Conservation (phyloP, 1,139 yeast genomes). For the Suhomyces atakaporum region DNA sequence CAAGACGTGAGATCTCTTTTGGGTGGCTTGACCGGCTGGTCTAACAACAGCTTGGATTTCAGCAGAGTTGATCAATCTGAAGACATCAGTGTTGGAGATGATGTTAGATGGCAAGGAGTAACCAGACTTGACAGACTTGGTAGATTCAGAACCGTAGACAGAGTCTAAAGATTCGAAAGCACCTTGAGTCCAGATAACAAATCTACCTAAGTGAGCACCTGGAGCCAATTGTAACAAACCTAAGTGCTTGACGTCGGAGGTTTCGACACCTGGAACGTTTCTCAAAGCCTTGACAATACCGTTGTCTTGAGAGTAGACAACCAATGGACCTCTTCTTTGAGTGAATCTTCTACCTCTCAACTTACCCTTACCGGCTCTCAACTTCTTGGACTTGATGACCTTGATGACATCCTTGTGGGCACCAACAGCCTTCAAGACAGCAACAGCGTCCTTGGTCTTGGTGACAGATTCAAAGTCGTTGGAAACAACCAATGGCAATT, state of each 20-base stretch:
- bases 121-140: constrained; percentile 82
- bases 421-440: constrained; percentile 97
- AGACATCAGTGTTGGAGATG: constrained; percentile 91
- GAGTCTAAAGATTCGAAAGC: constrained; percentile 97
- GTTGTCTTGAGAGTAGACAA: constrained; percentile 96
- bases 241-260: constrained; percentile 88
- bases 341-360: constrained; percentile 99
- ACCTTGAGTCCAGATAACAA: constrained; percentile 98
- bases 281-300: constrained; percentile 98
- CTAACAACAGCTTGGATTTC: constrained; percentile 97
- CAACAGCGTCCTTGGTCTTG: constrained; percentile 99
- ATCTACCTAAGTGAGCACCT: constrained; percentile 99
- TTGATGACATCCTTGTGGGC: constrained; percentile 98
- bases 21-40: constrained; percentile 94
- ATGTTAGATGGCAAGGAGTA: constrained; percentile 94
- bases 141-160: constrained; percentile 93
- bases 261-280: constrained; percentile 99
- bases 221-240: constrained; percentile 99
- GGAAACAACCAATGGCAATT: constrained; percentile 97
- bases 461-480: constrained; percentile 88
- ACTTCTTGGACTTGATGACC: constrained; percentile 97
- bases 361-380: constrained; percentile 99
- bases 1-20: constrained; percentile 92
- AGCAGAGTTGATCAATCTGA: constrained; percentile 98
- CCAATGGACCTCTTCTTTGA: constrained; percentile 99